These are phyloP conservation scores for Paraphoma chrysanthemicola DNA, from an alignment of 2,329 filamentous ascomycete genomes.

Conservation along the genomic window DNA sequence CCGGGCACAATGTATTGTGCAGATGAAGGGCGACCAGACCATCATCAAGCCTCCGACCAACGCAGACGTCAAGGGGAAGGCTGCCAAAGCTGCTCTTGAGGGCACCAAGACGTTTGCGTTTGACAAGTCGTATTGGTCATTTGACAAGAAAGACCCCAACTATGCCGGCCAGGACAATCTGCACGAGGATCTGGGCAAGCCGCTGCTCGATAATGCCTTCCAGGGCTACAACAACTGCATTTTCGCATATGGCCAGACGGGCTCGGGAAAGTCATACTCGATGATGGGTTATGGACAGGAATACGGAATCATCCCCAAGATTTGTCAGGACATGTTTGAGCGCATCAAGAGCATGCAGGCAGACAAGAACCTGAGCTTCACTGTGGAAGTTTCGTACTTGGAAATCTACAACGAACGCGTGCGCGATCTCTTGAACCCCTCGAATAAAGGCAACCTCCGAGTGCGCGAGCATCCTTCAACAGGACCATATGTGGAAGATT, in stretches of 20 bases:
- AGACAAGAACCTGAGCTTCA: constrained; percentile 82
- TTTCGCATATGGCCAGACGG: constrained; percentile 97
- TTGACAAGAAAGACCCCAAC: constrained; percentile 78
- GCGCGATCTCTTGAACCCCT: constrained; percentile 90
- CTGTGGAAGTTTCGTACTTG: constrained; percentile 96
- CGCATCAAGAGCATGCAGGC: constrained; percentile 75
- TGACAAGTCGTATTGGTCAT: constrained; percentile 98
- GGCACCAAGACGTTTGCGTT: constrained; percentile 90
- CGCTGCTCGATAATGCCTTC: constrained; percentile 96
- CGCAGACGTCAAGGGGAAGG: constrained; percentile 66
- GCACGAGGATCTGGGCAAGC: constrained; percentile 85
- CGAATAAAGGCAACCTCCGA: constrained; percentile 94
- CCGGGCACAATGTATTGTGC: constrained; percentile 93
- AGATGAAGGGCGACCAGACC: constrained; percentile 94
- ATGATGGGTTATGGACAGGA: constrained; percentile 99
- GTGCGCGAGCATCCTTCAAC: constrained; percentile 98
- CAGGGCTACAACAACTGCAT: constrained; percentile 99
- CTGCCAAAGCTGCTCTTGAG: constrained; percentile 67
- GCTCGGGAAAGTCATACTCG: constrained; percentile 97
- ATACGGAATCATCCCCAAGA: constrained; percentile 92
- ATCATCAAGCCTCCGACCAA: constrained; percentile 76
- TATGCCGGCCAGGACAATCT: constrained; percentile 92
- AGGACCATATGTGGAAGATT: constrained; percentile 96
- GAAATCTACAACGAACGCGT: constrained; percentile 99
- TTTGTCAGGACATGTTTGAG: constrained; percentile 97